Base-by-base conservation (phyloP, 148 eudicot species). In the Cornus florida region DNA sequence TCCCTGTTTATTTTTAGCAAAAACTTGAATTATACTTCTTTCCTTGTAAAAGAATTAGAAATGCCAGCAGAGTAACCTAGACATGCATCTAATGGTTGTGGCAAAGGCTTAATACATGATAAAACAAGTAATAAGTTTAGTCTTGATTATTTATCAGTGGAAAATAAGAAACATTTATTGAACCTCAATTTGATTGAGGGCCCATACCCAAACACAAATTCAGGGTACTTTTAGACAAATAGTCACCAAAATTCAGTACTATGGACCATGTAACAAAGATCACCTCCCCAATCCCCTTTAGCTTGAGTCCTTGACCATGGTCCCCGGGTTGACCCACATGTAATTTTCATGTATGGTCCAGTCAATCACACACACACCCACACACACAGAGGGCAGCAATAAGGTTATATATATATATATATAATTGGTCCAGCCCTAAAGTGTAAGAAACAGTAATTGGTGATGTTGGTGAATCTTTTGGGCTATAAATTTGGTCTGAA, bases 401-500 rank as follows among this genome's bases (percentile, higher is more conserved):
- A 65, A 81, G 17, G 48, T 43, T 43, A 43, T 43, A 28, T 28
- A 28, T 28, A 28, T 28, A 28, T 28, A 28, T 28, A 28, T 28
- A 28, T 28, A 28, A 28, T 43, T 43, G 48, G 80, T 71, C 76
- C 80, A 71, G 83, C 76, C 83, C 72, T 60, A 66, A 81, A 81
- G 74, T 69, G 67, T 70, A 71, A 81, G 59, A 64, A 76, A 65
- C 69, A 39, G 74, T 35, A 48, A 75, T 66, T 59, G 78, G 69
- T 53, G 62, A 43, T 38, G 70, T 28, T 66, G 13, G 65, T 67
- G 79, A 77, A 68, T 77, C 79, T 68, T 48, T 68, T 39, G 79
- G 71, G 64, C 14, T 81, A 39, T 69, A 75, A 81, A 43, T 81
- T 70, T 28, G 72, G 80, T 71, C 79, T 67, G 75, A 70, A 75